Evolutionary conservation across 2,329 filamentous ascomycete species (phyloP), one percentile per base, ranked within the genome.

Genomic region (Penicillium sp.): DNA sequence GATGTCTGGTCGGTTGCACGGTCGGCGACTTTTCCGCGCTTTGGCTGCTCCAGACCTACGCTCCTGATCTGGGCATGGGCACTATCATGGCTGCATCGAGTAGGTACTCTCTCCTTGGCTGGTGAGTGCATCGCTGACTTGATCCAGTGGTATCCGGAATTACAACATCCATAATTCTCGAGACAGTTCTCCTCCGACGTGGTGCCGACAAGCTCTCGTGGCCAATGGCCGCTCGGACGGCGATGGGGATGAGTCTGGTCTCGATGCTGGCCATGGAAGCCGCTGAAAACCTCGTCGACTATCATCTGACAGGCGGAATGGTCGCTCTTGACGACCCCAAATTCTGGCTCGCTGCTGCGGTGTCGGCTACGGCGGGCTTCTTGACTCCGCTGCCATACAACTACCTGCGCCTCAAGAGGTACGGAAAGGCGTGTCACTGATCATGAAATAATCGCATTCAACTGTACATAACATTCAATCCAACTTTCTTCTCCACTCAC

Each of bases 251-350:
- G 85, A 86, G 85, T 61, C 72, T 86, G 52, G 81, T 86, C 9
- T 86, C 84, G 0, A 87, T 87, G 85, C 9, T 86, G 2, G 83
- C 84, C 0, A 87, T 87, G 85, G 85, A 87, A 68, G 64, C 77
- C 3, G 84, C 81, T 0, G 81, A 86, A 66, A 87, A 87, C 64
- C 63, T 75, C 0, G 84, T 87, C 3, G 85, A 87, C 63, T 86
- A 83, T 61, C 79, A 83, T 60, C 72, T 87, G 0, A 87, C 84
- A 0, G 83, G 84, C 0, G 85, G 84, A 0, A 68, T 78, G 1
- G 80, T 86, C 1, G 72, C 76, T 0, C 69, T 86, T 11, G 75
- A 79, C 1, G 79, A 81, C 29, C 80, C 83, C 0, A 64, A 70
- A 1, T 87, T 87, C 60, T 87, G 85, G 85, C 62, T 71, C 0